Percentiles rank a stretch among this genome's conserved stretches.
Evolutionary conservation across 305 asterid genomes (phyloP).

Genomic region (Fraxinus nigra): DNA sequence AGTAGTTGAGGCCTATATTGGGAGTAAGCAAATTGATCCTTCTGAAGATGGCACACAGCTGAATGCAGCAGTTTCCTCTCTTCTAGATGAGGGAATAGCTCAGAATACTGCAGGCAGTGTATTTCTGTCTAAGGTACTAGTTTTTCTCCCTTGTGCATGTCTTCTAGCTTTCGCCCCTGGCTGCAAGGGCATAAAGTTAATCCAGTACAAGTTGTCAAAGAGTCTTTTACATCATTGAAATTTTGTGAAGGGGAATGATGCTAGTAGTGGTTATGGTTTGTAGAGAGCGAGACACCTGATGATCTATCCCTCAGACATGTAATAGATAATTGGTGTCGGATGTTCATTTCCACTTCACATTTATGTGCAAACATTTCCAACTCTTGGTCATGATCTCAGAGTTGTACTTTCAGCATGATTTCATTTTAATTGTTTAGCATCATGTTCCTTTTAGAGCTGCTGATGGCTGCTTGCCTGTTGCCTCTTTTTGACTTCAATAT

Average conservation of each 20-base stretch:
- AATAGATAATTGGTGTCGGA: slow-evolving; percentile 10
- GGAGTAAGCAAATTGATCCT: slow-evolving; percentile 57
- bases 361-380: neutral
- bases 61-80: slow-evolving; percentile 52
- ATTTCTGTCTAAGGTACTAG: slow-evolving; percentile 67
- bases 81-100: slow-evolving; percentile 79
- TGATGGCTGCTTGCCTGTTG: neutral
- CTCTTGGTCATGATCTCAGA: slow-evolving; percentile 3
- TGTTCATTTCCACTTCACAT: neutral
- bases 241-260: neutral
- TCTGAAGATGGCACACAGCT: slow-evolving; percentile 71
- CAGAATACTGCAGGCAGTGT: slow-evolving; percentile 93
- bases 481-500: neutral
- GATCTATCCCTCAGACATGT: slow-evolving; percentile 12
- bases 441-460: neutral
- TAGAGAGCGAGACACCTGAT: neutral
- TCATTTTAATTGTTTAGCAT: slow-evolving; percentile 1
- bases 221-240: neutral
- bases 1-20: slow-evolving; percentile 80
- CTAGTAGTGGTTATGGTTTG: neutral
- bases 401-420: slow-evolving; percentile 7
- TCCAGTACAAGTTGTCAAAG: slow-evolving; percentile 2
- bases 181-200: neutral
- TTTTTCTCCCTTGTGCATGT: slow-evolving; percentile 10
- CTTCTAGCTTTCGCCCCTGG: slow-evolving; percentile 6